Evolutionary conservation across 495 filamentous ascomycete genomes (phyloP).

Genomic region (Hypoxylon rickii): DNA sequence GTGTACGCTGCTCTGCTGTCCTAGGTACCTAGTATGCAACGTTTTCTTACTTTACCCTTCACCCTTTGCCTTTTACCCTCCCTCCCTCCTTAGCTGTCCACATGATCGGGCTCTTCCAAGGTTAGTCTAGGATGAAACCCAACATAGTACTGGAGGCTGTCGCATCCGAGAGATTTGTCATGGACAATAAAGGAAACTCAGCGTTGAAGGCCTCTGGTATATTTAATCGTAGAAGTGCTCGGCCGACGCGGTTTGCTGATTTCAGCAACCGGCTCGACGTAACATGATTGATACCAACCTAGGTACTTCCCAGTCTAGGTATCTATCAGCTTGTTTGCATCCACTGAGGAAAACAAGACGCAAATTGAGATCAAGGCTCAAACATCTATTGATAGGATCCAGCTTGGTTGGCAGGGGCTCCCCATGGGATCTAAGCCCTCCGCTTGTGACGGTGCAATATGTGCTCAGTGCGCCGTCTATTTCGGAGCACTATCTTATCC

Average conservation of each 20-base stretch:
- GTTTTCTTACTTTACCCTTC: conserved; percentile 10
- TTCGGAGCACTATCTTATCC: not conserved
- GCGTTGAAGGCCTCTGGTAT: not conserved
- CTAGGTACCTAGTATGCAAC: not conserved
- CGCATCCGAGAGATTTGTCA: conserved; percentile 14
- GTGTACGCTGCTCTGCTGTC: not conserved
- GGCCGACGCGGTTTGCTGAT: too few species aligned
- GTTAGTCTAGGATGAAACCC: conserved; percentile 16
- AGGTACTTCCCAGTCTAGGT: too few species aligned
- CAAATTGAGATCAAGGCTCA: conserved; percentile 8
- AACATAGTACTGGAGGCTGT: conserved; percentile 9
- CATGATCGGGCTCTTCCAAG: conserved; percentile 24
- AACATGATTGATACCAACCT: too few species aligned
- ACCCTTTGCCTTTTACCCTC: too few species aligned
- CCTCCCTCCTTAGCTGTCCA: not conserved
- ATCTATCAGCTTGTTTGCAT: not conserved
- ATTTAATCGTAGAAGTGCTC: too few species aligned
- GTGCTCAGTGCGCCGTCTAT: conserved; percentile 5
- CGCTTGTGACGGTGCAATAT: conserved; percentile 17
- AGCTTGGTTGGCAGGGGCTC: conserved; percentile 1
- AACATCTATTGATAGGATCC: conserved; percentile 11
- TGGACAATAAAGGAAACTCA: conserved; percentile 9
- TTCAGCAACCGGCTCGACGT: too few species aligned
- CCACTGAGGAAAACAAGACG: not conserved
- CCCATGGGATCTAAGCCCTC: conserved; percentile 10